These are phyloP conservation scores for Spergularia marina DNA, from an alignment of 148 eudicot genomes.

Conservation along the genomic window DNA sequence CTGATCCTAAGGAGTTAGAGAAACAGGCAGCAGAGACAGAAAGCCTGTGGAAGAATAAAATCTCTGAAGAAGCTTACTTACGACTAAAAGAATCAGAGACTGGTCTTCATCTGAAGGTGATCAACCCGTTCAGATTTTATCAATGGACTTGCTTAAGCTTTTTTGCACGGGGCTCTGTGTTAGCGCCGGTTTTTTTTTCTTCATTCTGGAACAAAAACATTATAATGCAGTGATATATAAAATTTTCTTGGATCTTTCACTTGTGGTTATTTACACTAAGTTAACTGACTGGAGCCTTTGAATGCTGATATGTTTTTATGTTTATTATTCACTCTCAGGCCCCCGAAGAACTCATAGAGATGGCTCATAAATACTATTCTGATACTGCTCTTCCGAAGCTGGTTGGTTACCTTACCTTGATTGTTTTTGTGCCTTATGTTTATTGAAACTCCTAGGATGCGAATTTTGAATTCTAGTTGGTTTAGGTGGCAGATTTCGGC, in stretches of 20 bases:
- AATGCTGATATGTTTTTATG: conserved; percentile 19
- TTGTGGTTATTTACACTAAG: background rate
- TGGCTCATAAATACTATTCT: conserved; percentile 80
- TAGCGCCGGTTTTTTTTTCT: background rate
- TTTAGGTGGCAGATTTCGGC: conserved; percentile 94
- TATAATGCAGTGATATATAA: background rate
- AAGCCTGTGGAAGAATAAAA: conserved; percentile 59
- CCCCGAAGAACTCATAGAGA: conserved; percentile 78
- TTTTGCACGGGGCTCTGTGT: background rate
- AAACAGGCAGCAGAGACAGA: conserved; percentile 69
- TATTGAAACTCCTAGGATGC: conserved; percentile 7
- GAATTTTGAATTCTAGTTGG: conserved; percentile 21
- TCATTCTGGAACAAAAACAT: background rate
- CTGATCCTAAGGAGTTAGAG: conserved; percentile 46
- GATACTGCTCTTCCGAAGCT: conserved; percentile 92
- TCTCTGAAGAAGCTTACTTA: conserved; percentile 71
- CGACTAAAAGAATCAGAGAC: conserved; percentile 92
- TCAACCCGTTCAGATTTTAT: background rate
- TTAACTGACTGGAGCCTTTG: conserved; percentile 5
- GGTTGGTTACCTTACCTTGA: conserved; percentile 44
- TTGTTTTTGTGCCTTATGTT: background rate
- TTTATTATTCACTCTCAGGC: conserved; percentile 47
- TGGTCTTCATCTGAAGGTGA: conserved; percentile 83
- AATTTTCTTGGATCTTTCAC: background rate
- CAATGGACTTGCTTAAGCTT: background rate